Conservation (phyloP, 176 grass and related monocot species). For the Bolboschoenus planiculmis region DNA sequence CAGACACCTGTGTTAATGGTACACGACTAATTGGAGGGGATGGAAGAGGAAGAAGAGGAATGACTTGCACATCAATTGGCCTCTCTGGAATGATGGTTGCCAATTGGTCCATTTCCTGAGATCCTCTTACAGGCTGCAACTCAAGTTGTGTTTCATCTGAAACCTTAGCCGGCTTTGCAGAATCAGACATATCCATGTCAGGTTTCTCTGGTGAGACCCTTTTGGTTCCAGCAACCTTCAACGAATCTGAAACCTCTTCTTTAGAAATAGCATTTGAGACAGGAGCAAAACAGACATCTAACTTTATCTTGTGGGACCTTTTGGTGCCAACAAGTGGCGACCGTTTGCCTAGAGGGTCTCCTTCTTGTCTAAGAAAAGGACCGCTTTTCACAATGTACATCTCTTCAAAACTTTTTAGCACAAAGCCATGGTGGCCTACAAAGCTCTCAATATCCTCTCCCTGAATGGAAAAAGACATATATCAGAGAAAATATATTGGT, state of each 20-base stretch:
- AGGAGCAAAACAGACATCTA: conserved; percentile 58
- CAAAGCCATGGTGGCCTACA: conserved; percentile 75
- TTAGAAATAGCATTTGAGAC: conserved; percentile 19
- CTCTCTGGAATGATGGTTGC: not conserved
- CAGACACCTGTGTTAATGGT: not conserved
- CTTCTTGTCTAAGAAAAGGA: conserved; percentile 61
- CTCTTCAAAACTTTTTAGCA: conserved; percentile 68
- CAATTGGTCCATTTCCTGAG: not conserved
- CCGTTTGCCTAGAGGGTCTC: conserved; percentile 49
- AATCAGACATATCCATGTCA: not conserved
- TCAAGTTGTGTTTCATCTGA: not conserved
- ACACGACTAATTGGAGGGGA: not conserved
- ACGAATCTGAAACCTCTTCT: conserved; percentile 24
- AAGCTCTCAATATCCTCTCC: conserved; percentile 63
- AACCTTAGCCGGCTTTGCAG: conserved; percentile 4
- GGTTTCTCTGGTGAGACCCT: not conserved
- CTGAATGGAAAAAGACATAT: conserved; percentile 26
- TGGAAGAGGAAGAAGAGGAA: not conserved
- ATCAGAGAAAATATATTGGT: not conserved
- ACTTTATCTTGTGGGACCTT: conserved; percentile 49
- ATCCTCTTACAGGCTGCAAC: not conserved
- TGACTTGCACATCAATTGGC: not conserved
- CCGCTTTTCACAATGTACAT: conserved; percentile 81
- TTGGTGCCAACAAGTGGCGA: conserved; percentile 68
- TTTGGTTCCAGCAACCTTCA: conserved; percentile 23